phyloP scores from a whole-genome alignment of 345 rosid genomes.

The Corchorus capsularis region DNA sequence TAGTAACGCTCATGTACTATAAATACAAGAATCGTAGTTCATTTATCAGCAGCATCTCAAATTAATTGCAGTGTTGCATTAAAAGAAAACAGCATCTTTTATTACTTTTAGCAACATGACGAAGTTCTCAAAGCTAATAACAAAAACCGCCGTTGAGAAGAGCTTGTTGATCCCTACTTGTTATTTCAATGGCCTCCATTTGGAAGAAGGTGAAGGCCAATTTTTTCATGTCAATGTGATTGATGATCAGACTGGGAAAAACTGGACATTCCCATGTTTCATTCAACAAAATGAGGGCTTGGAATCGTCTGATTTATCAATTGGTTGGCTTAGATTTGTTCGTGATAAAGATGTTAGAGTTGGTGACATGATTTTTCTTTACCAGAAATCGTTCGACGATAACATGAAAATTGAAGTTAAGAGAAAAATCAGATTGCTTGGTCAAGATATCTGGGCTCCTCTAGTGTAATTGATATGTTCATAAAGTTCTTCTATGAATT shows the following conservation, averaged over 20 bases:
- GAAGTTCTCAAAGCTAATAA: background rate
- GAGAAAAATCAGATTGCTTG: conserved; percentile 12
- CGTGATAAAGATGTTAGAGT: background rate
- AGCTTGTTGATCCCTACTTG: background rate
- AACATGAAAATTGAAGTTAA: background rate
- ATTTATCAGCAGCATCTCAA: background rate
- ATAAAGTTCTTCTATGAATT: no score
- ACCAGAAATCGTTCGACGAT: background rate
- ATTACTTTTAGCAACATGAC: background rate
- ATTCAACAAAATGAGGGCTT: background rate
- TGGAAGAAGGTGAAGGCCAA: background rate
- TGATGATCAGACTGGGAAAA: background rate
- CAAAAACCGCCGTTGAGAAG: background rate
- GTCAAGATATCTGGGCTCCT: conserved; percentile 5
- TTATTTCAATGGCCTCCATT: background rate
- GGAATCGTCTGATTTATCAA: background rate
- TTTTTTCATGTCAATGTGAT: background rate
- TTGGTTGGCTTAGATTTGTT: background rate
- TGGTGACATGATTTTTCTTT: conserved; percentile 3
- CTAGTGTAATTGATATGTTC: no score
- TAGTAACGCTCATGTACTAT: background rate
- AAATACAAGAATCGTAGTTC: background rate
- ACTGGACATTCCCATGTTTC: background rate
- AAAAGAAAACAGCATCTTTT: no score
- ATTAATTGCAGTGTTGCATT: background rate